Base-by-base conservation (phyloP, 208 protist genomes). In the Wallacemonas sp. region DNA sequence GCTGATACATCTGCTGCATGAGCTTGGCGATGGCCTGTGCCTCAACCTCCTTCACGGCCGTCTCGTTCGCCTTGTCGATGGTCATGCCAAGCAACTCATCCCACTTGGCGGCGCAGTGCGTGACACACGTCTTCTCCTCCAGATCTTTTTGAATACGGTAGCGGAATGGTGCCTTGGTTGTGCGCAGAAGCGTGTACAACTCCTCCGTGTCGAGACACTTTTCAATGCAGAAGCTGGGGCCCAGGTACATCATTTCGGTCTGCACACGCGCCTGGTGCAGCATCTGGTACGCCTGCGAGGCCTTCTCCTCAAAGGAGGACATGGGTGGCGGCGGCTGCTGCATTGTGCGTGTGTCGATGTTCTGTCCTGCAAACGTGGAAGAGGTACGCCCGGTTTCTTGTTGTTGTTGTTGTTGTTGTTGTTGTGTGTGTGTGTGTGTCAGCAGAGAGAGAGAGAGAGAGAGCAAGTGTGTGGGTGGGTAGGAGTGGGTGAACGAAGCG, bases 171-270 rank as follows among this genome's bases (percentile, higher is more conserved):
- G 90, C 90, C 61, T 95, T 67, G 0, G 76, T 92, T 10, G 90
- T 91, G 57, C 90, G 84, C 36, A 86, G 61, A 28, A 95, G 68
- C 18, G 90, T 95, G 77, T 95, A 95, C 33, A 95, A 72, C 65
- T 95, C 90, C 77, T 92, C 82, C 3, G 86, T 95, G 63, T 95
- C 90, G 1, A 91, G 78, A 67, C 90, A 95, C 32, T 77, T 74
- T 18, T 95, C 81, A 5, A 95, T 68, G 72, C 90, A 95, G 52
- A 86, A 91, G 39, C 52, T 59, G 28, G 77, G 66, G 65, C 68
- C 78, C 49, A 76, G 70, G 67, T 82, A 78, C 54, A 91, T 78
- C 26, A 92, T 65, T 0, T 55, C 61, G 0, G 79, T 82, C 71
- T 92, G 89, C 64, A 86, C 54, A 20, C 89, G 84, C 28, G 74